Percentiles rank a stretch among this genome's conserved stretches.
These are phyloP conservation scores for Ogataea pilisensis DNA, from an alignment of 805 yeast genomes.

Conservation along the genomic window DNA sequence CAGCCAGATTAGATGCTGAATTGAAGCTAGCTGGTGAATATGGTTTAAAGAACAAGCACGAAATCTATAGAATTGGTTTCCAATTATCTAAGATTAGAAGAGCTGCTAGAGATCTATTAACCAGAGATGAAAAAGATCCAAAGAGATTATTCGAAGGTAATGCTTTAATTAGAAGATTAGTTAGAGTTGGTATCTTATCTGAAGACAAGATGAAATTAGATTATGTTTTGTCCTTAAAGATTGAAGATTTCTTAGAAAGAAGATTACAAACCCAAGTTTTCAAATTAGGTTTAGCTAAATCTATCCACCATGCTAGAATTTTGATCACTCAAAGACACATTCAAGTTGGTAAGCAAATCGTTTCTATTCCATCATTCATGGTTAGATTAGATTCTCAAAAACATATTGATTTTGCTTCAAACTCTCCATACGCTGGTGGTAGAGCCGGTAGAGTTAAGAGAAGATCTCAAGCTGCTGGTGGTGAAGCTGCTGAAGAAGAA, in stretches of 20 bases:
- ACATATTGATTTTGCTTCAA: conserved; percentile 99
- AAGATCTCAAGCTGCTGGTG: conserved; percentile 72
- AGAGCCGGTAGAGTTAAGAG: conserved; percentile 99
- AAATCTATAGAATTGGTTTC: conserved; percentile 99
- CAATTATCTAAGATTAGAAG: conserved; percentile 99
- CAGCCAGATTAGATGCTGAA: conserved; percentile 99
- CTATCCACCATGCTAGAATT: conserved; percentile 99
- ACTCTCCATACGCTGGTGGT: conserved; percentile 99
- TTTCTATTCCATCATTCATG: conserved; percentile 98
- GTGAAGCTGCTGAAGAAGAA: conserved; percentile 70
- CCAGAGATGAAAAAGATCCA: conserved; percentile 99
- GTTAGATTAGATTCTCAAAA: conserved; percentile 99
- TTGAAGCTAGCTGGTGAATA: conserved; percentile 99
- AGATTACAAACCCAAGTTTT: conserved; percentile 99
- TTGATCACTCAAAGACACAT: conserved; percentile 98
- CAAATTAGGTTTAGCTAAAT: conserved; percentile 99
- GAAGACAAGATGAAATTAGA: conserved; percentile 99
- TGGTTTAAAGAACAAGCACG: conserved; percentile 99
- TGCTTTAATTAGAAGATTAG: conserved; percentile 99
- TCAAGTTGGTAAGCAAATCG: conserved; percentile 99
- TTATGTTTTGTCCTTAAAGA: conserved; percentile 97
- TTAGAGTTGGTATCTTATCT: conserved; percentile 96
- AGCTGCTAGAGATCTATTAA: conserved; percentile 99
- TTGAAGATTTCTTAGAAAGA: conserved; percentile 99
- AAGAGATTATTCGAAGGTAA: conserved; percentile 99